Evolutionary conservation across 495 filamentous ascomycete genomes (phyloP).

Genomic region (Achaetomiella virescens): DNA sequence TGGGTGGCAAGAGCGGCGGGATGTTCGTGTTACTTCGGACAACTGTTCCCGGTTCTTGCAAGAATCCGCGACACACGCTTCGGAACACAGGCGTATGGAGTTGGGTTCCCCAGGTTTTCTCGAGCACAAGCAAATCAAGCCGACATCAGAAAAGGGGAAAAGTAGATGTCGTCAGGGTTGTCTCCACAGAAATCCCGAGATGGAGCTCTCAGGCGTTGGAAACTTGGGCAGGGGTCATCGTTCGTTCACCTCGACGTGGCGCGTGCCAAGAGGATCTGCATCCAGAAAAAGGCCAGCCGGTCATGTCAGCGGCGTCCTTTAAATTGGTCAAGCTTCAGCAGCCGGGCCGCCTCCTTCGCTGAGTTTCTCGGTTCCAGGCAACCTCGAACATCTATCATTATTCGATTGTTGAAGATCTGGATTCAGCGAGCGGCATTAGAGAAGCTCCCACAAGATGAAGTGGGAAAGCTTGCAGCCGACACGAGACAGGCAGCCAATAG

Average conservation of each 20-base stretch:
- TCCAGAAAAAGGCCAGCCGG: constrained; percentile 1
- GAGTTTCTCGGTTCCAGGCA: no score
- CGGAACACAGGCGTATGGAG: no score
- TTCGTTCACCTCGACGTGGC: no score
- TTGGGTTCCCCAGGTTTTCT: no score
- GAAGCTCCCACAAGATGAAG: neutral
- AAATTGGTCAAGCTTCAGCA: neutral
- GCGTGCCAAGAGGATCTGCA: constrained; percentile 12
- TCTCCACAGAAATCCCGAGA: neutral
- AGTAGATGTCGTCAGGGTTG: neutral
- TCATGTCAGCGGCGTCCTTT: neutral
- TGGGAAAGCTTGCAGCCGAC: neutral
- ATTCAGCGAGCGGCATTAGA: neutral
- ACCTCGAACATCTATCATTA: neutral
- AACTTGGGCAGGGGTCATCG: neutral
- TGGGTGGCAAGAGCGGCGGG: constrained; percentile 17
- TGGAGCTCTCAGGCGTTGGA: neutral
- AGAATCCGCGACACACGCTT: neutral
- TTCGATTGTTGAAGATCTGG: neutral
- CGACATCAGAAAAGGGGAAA: neutral
- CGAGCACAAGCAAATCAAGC: no score
- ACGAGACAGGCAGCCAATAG: neutral
- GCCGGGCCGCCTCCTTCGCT: no score
- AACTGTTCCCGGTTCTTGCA: neutral
- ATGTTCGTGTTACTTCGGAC: neutral